A percentile compares a stretch with the other conserved stretches of the same genome.
Conservation (phyloP, 208 protist species). For the Acanthamoeba lenticulata region DNA sequence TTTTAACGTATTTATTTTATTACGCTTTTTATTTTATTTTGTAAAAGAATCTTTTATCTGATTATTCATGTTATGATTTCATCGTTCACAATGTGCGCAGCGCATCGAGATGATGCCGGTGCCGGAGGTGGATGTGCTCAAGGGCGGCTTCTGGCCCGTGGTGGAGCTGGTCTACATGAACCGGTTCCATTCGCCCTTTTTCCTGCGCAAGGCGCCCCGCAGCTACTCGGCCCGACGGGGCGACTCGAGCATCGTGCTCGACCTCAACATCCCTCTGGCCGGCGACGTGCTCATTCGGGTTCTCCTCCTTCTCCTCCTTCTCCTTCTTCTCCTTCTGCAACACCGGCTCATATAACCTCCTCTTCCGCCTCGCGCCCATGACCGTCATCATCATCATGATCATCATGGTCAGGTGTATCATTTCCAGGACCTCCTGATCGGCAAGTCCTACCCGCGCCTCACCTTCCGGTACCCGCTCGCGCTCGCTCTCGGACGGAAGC, state of each 20-base stretch:
- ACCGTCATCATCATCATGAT: neutral
- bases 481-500: too few species aligned
- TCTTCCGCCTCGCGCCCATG: neutral
- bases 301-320: neutral
- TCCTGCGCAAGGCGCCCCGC: neutral
- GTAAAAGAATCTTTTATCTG: neutral
- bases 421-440: slow-evolving; percentile 38
- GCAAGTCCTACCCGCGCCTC: slow-evolving; percentile 32
- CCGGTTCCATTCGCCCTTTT: slow-evolving; percentile 23
- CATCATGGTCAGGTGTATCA: neutral
- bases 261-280: neutral
- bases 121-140: slow-evolving; percentile 44
- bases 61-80: neutral
- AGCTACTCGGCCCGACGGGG: neutral
- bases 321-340: neutral
- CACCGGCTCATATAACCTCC: neutral
- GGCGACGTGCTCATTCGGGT: slow-evolving; percentile 39
- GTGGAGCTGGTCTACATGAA: slow-evolving; percentile 59
- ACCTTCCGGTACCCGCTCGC: neutral
- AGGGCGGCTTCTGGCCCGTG: slow-evolving; percentile 30
- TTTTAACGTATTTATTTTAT: neutral
- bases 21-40: neutral
- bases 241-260: neutral
- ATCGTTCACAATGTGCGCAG: neutral
- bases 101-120: slow-evolving; percentile 43